Conservation (phyloP, 2,329 filamentous ascomycete genomes). For the Pyricularia grisea region DNA sequence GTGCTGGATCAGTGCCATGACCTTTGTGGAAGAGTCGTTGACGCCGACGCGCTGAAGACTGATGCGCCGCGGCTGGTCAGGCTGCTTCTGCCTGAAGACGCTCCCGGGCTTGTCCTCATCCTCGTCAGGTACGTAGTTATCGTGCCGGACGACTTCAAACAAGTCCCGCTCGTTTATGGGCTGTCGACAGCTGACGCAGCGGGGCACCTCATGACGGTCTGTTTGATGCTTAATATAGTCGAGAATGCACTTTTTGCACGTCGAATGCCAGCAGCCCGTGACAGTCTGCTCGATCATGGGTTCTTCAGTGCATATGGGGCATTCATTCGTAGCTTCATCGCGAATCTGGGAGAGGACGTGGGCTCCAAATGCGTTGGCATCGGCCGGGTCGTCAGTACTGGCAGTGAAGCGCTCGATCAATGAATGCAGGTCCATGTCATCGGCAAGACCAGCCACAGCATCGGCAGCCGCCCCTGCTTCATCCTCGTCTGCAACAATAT, state of each 20-base stretch:
- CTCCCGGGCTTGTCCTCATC: slow-evolving; percentile 12
- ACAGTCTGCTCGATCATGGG: slow-evolving; percentile 93
- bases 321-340: slow-evolving; percentile 79
- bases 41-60: slow-evolving; percentile 51
- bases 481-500: slow-evolving; percentile 78
- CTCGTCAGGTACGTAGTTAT: slow-evolving; percentile 39
- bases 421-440: slow-evolving; percentile 91
- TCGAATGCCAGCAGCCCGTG: slow-evolving; percentile 95
- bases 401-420: slow-evolving; percentile 79
- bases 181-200: slow-evolving; percentile 87
- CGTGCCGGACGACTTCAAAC: slow-evolving; percentile 84
- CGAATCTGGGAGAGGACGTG: slow-evolving; percentile 88
- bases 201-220: slow-evolving; percentile 63
- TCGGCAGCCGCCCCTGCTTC: slow-evolving; percentile 72
- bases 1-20: slow-evolving; percentile 67
- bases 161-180: slow-evolving; percentile 74
- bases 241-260: slow-evolving; percentile 87
- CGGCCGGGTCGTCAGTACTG: slow-evolving; percentile 49
- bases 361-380: slow-evolving; percentile 67
- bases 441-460: slow-evolving; percentile 69
- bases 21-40: slow-evolving; percentile 76
- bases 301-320: slow-evolving; percentile 89
- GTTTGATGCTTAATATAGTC: slow-evolving; percentile 83
- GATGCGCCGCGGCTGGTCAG: slow-evolving; percentile 37
- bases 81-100: not conserved